Conservation (phyloP, 805 yeast species). For the Lachancea fermentati region DNA sequence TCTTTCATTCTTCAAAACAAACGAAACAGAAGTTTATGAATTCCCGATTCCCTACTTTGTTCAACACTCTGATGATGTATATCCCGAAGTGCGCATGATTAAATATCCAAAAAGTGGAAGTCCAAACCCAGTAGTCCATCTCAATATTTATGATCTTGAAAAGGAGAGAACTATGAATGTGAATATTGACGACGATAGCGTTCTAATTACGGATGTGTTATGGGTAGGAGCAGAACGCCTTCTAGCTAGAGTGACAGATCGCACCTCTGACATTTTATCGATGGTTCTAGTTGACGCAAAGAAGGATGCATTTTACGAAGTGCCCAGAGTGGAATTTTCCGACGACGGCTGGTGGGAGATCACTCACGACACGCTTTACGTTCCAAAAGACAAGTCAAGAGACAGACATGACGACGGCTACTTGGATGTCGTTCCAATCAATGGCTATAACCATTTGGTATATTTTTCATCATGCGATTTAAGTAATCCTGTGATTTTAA, state of each 20-base stretch:
- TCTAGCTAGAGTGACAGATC: conserved; percentile 53
- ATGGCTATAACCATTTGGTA: conserved; percentile 71
- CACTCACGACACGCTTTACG: conserved; percentile 52
- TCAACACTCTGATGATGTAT: conserved; percentile 44
- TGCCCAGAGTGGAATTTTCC: conserved; percentile 44
- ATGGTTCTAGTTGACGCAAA: conserved; percentile 48
- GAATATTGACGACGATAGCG: conserved; percentile 37
- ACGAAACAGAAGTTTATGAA: conserved; percentile 69
- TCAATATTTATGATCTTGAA: conserved; percentile 41
- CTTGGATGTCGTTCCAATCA: conserved; percentile 65
- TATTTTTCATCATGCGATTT: conserved; percentile 70
- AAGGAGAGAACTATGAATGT: conserved; percentile 34
- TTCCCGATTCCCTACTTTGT: conserved; percentile 73
- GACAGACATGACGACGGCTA: conserved; percentile 60
- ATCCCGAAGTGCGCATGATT: conserved; percentile 55
- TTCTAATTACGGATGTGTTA: conserved; percentile 58
- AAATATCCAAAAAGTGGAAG: conserved; percentile 86
- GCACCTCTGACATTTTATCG: conserved; percentile 62
- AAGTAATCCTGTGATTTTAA: conserved; percentile 50
- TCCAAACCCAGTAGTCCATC: conserved; percentile 61
- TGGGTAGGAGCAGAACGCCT: conserved; percentile 59
- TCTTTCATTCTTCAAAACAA: conserved; percentile 58
- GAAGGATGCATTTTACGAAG: conserved; percentile 28
- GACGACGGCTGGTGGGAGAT: conserved; percentile 76
- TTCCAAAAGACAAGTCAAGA: conserved; percentile 44